Evolutionary conservation across 176 grass and related monocot species (phyloP).

Genomic region (Cenchrus americanus): DNA sequence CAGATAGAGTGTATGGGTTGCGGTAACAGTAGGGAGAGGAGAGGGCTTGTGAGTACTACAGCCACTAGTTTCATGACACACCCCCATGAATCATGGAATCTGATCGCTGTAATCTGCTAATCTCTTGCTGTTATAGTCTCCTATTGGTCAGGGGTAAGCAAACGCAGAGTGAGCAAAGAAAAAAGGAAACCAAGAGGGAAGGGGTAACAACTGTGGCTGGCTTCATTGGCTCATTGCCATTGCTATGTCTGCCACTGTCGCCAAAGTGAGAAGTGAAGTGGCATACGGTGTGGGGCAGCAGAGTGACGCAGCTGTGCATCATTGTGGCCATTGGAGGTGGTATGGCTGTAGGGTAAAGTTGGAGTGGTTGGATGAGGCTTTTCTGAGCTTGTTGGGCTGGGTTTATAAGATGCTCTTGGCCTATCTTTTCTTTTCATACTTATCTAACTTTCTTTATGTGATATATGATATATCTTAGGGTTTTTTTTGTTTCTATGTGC

Average conservation of each 20-base stretch:
- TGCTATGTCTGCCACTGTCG: neutral
- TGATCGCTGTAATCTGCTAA: neutral
- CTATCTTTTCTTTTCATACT: neutral
- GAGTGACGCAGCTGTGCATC: neutral
- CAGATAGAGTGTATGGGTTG: neutral
- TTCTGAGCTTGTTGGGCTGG: neutral
- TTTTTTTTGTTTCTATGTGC: too few species aligned
- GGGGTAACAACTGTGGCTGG: neutral
- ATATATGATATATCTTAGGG: too few species aligned
- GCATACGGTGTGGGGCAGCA: neutral
- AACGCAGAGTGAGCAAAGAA: neutral
- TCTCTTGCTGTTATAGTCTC: neutral
- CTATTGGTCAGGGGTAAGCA: neutral
- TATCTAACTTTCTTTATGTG: neutral
- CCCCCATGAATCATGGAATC: neutral
- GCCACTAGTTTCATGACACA: neutral
- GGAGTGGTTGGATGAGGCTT: neutral
- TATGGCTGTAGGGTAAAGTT: neutral
- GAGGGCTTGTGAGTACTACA: neutral
- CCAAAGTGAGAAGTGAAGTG: neutral
- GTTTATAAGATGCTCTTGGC: neutral
- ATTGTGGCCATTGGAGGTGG: neutral
- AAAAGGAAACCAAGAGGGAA: neutral
- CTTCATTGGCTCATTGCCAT: neutral
- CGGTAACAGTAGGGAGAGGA: neutral